Conservation (phyloP, 306 rosid species). For the Comarum palustre region DNA sequence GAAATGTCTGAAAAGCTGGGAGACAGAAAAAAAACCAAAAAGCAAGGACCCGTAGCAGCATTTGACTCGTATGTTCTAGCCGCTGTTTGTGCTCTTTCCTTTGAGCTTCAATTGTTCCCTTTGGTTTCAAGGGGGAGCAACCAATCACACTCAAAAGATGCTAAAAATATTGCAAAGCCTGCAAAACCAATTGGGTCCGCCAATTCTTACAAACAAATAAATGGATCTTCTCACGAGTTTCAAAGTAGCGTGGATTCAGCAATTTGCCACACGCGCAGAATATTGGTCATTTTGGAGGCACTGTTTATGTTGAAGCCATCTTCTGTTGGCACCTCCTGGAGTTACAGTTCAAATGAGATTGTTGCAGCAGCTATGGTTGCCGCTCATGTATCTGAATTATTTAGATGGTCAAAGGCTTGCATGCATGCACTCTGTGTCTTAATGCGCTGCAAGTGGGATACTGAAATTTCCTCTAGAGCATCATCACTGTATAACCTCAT, state of each 20-base stretch:
- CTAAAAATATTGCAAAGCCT: conserved; percentile 45
- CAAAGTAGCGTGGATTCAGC: conserved; percentile 73
- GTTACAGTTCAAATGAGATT: conserved; percentile 93
- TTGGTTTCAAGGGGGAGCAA: conserved; percentile 53
- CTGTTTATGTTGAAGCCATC: conserved; percentile 87
- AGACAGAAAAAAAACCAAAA: conserved; percentile 54
- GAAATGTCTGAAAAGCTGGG: conserved; percentile 49
- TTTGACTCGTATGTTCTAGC: conserved; percentile 97
- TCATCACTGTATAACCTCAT: conserved; percentile 87
- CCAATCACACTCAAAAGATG: conserved; percentile 43
- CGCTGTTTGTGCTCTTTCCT: conserved; percentile 93
- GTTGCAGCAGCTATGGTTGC: conserved; percentile 99
- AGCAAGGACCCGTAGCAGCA: conserved; percentile 89
- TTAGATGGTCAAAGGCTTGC: conserved; percentile 93
- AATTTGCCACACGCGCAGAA: conserved; percentile 78
- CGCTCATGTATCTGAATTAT: conserved; percentile 91
- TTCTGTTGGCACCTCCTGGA: conserved; percentile 95
- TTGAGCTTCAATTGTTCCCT: conserved; percentile 92
- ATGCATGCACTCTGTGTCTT: conserved; percentile 88
- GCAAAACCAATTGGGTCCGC: conserved; percentile 59
- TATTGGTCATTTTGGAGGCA: conserved; percentile 86
- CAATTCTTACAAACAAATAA: conserved; percentile 28
- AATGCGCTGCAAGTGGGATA: conserved; percentile 91
- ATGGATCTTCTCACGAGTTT: conserved; percentile 59
- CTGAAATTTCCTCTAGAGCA: conserved; percentile 78